Conservation (phyloP, 2,329 filamentous ascomycete species). For the Cladosporium sphaerospermum region DNA sequence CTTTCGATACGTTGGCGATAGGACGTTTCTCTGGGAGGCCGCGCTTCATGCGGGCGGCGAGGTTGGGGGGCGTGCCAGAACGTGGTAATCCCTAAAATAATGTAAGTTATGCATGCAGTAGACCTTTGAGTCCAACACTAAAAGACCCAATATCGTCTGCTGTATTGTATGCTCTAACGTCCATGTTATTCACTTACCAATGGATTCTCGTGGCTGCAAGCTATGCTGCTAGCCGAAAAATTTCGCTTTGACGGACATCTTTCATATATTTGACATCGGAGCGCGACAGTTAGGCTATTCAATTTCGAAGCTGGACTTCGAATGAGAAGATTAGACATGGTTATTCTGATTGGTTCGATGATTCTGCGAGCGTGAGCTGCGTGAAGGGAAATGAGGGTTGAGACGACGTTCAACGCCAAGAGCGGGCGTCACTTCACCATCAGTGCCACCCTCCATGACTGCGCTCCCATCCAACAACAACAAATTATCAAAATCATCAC, state of each 20-base stretch:
- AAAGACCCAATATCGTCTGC: no score
- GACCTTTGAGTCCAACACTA: no score
- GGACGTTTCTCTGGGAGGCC: constrained; percentile 71
- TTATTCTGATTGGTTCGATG: not conserved
- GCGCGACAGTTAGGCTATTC: not conserved
- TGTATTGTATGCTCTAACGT: no score
- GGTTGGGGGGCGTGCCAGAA: constrained; percentile 57
- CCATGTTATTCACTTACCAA: constrained; percentile 14
- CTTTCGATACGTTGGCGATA: constrained; percentile 78
- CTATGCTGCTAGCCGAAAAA: constrained; percentile 6
- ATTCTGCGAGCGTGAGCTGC: no score
- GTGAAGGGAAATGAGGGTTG: not conserved
- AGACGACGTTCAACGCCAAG: not conserved
- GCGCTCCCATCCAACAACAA: no score
- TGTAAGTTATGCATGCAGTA: constrained; percentile 3
- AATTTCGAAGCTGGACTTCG: not conserved
- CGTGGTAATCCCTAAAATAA: constrained; percentile 70
- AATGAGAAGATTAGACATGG: not conserved
- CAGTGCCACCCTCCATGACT: no score
- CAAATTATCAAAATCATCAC: no score
- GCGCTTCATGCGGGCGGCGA: constrained; percentile 66
- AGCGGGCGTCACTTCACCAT: not conserved
- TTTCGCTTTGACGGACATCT: constrained; percentile 1
- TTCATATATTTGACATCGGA: constrained; percentile 3
- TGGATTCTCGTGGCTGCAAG: constrained; percentile 22